These are phyloP conservation scores for Phaeodactylum tricornutum DNA, from an alignment of 108 stramenopile genomes.

Conservation along the genomic window DNA sequence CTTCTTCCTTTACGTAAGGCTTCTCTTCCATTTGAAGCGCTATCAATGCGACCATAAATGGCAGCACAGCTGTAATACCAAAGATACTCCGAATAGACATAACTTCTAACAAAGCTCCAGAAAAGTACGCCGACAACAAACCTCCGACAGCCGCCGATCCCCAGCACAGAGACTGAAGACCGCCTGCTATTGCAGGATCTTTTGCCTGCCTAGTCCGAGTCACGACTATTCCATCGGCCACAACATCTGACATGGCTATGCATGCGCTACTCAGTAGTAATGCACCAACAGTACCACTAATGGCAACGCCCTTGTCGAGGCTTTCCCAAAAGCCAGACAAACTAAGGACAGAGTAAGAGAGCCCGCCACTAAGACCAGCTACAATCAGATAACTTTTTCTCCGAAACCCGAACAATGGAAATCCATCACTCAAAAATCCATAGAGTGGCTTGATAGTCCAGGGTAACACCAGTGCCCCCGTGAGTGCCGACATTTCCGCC, in stretches of 20 bases:
- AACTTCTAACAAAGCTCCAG: conserved; percentile 72
- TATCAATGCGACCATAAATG: conserved; percentile 73
- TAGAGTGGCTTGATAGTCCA: conserved; percentile 94
- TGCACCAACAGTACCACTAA: conserved; percentile 33
- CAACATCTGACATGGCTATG: conserved; percentile 90
- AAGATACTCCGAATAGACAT: conserved; percentile 84
- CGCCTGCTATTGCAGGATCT: conserved; percentile 58
- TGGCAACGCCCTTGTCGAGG: conserved; percentile 4
- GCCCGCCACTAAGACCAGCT: conserved; percentile 51
- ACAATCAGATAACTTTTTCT: conserved; percentile 74
- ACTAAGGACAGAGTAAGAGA: conserved; percentile 50
- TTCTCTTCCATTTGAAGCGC: conserved; percentile 69
- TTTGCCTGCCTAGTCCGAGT: conserved; percentile 71
- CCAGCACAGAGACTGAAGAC: conserved; percentile 91
- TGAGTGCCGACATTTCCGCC: conserved; percentile 79
- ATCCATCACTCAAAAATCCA: conserved; percentile 84
- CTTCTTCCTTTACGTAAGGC: conserved; percentile 10
- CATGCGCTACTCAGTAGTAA: conserved; percentile 61
- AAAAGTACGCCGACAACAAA: conserved; percentile 82
- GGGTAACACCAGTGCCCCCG: conserved; percentile 80
- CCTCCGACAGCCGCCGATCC: conserved; percentile 82
- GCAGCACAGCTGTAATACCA: conserved; percentile 75
- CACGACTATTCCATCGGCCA: conserved; percentile 94
- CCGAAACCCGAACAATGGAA: conserved; percentile 81
- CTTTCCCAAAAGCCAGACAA: conserved; percentile 29